These are phyloP conservation scores for Pyricularia grisea DNA, from an alignment of 2,329 filamentous ascomycete species.

Conservation along the genomic window DNA sequence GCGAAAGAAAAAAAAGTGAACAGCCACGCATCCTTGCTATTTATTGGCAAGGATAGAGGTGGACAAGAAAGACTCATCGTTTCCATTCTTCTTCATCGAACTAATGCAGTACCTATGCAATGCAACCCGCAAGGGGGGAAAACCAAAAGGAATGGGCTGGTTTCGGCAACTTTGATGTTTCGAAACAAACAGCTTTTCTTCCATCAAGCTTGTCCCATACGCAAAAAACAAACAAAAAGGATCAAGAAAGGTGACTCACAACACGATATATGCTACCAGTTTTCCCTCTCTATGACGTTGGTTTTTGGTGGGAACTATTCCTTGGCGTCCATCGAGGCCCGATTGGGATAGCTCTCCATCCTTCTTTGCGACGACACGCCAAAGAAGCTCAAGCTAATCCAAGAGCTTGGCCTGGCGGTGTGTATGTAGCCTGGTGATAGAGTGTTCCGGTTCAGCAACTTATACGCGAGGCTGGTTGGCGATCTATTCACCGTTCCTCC, in stretches of 20 bases:
- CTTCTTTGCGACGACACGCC: neutral
- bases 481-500: neutral
- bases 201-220: neutral
- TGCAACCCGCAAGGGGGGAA: neutral
- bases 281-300: neutral
- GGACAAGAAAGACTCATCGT: neutral
- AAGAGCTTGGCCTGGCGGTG: neutral
- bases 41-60: neutral
- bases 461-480: neutral
- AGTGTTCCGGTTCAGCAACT: neutral
- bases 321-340: neutral
- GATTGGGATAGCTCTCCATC: neutral
- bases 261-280: neutral
- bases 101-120: neutral
- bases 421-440: neutral
- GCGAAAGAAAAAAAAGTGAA: neutral
- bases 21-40: neutral
- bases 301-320: neutral
- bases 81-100: neutral
- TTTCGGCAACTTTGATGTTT: neutral
- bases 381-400: neutral
- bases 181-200: neutral
- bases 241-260: neutral
- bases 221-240: neutral
- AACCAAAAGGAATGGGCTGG: neutral